Evolutionary conservation across 2,329 filamentous ascomycete genomes (phyloP), one percentile per base, ranked within the genome.

Genomic region (Paraconiothyrium sp.): DNA sequence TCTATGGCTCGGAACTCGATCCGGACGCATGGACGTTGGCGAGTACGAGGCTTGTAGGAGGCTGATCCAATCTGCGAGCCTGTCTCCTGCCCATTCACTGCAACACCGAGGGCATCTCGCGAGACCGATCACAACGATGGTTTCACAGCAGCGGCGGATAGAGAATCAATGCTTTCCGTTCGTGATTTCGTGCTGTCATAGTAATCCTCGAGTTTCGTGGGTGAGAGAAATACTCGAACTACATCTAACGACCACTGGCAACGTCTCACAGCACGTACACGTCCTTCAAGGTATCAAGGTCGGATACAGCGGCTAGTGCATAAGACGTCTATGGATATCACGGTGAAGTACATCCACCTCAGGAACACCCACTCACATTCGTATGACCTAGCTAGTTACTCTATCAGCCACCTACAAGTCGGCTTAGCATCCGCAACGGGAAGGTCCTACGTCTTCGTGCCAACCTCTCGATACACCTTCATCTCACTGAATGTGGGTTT

Each of bases 161-260:
- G 62, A 58, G 57, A 57, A 56, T 3, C 44, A 14, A 1, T 34
- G 39, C 61, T 55, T 58, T 49, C 32, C 50, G 47, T 37, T 30
- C 41, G 60, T 66, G 24, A 52, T 66, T 65, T 66, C 47, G n/a
- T 59, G 56, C 58, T 68, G 66, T 68, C 66, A 68, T 63, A 6
- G 14, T 11, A 47, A 56, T 52, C 30, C 2, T 46, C 14, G 32
- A n/a, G 49, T n/a, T 7, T 7, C 14, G 14, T n/a, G 4, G 7
- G n/a, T 14, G 39, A 41, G 39, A n/a, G n/a, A 14, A 41, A n/a
- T 16, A 16, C 39, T 41, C 39, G 16, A 46, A 46, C 22, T 3
- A 46, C n/a, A 20, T 20, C 0, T 4, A 20, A 22, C 9, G 39
- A 16, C 43, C 43, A 46, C 20, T 22, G 43, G 24, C 10, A 6